Percentiles rank a stretch among this genome's conserved stretches.
These are phyloP conservation scores for Backusella tarrabulga DNA, from an alignment of 192 early-diverging fungal genomes.

Conservation along the genomic window DNA sequence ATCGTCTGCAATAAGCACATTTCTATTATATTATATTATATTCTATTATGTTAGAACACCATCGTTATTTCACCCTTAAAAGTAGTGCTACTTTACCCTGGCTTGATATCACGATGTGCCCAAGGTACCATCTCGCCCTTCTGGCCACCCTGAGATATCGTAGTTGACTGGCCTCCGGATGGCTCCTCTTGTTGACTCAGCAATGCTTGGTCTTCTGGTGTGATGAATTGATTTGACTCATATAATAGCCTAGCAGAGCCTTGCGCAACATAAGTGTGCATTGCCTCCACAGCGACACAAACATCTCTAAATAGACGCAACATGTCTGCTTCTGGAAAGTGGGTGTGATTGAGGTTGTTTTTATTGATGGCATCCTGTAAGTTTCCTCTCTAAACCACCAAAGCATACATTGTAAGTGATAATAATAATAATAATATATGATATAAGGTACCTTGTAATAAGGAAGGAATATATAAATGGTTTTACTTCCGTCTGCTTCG, in stretches of 20 bases:
- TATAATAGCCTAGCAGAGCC: slow-evolving; percentile 50
- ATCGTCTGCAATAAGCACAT: slow-evolving; percentile 68
- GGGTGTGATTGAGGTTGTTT: slow-evolving; percentile 45
- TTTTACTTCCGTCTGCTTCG: slow-evolving; percentile 50
- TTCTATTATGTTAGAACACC: background rate
- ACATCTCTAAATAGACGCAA: slow-evolving; percentile 56
- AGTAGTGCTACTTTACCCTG: slow-evolving; percentile 36
- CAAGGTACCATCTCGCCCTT: slow-evolving; percentile 45
- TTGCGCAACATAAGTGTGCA: slow-evolving; percentile 62
- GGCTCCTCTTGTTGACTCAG: slow-evolving; percentile 9
- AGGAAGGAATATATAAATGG: slow-evolving; percentile 72
- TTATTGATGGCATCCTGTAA: slow-evolving; percentile 58
- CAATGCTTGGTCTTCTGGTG: slow-evolving; percentile 49
- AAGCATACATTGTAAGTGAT: slow-evolving; percentile 30
- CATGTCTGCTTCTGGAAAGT: slow-evolving; percentile 57
- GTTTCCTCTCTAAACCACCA: slow-evolving; percentile 53
- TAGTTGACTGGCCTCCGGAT: background rate
- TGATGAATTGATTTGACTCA: slow-evolving; percentile 58
- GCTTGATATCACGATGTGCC: slow-evolving; percentile 78
- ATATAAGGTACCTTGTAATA: slow-evolving; percentile 52
- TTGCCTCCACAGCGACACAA: slow-evolving; percentile 54
- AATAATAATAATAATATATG: slow-evolving; percentile 15
- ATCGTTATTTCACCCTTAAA: no score
- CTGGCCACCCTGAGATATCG: background rate
- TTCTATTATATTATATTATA: slow-evolving; percentile 25